Evolutionary conservation across 2,329 filamentous ascomycete species (phyloP).

Genomic region (Sphaerulina vaccinii): DNA sequence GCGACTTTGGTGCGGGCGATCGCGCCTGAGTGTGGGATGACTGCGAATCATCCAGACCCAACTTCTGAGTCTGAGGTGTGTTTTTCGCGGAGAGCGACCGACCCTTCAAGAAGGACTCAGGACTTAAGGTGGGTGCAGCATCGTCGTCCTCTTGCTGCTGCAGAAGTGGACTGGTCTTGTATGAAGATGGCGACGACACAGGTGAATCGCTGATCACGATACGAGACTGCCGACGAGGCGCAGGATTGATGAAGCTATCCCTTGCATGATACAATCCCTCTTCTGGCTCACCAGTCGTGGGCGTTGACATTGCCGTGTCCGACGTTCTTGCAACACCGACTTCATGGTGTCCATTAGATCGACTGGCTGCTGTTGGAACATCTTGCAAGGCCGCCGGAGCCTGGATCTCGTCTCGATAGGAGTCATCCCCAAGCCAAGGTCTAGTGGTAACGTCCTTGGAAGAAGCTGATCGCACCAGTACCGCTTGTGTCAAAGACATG

Average conservation of each 20-base stretch:
- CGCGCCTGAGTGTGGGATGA: slow-evolving; percentile 4
- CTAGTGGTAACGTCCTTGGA: neutral
- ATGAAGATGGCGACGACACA: slow-evolving; percentile 9
- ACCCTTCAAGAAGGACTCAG: slow-evolving; percentile 9
- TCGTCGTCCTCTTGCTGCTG: slow-evolving; percentile 8
- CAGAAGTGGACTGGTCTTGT: slow-evolving; percentile 1
- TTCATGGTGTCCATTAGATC: slow-evolving; percentile 5
- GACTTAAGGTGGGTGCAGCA: slow-evolving; percentile 7
- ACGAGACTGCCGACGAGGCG: slow-evolving; percentile 17
- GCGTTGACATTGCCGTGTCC: slow-evolving; percentile 30
- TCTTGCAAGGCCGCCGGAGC: neutral
- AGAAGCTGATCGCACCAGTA: slow-evolving; percentile 7
- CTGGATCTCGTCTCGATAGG: slow-evolving; percentile 6
- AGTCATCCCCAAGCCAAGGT: slow-evolving; percentile 5
- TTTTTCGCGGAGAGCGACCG: slow-evolving; percentile 16
- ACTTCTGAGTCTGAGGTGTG: neutral
- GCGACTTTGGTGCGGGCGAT: slow-evolving; percentile 11
- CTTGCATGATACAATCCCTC: slow-evolving; percentile 20
- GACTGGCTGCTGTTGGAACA: neutral
- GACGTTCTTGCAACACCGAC: slow-evolving; percentile 46
- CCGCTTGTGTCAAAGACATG: slow-evolving; percentile 10
- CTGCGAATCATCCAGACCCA: slow-evolving; percentile 10
- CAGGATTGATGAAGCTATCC: slow-evolving; percentile 22
- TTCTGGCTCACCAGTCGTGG: slow-evolving; percentile 14
- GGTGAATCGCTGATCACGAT: slow-evolving; percentile 23